Conservation (phyloP, 1,284 basidiomycete species). For the Testicularia cyperi region DNA sequence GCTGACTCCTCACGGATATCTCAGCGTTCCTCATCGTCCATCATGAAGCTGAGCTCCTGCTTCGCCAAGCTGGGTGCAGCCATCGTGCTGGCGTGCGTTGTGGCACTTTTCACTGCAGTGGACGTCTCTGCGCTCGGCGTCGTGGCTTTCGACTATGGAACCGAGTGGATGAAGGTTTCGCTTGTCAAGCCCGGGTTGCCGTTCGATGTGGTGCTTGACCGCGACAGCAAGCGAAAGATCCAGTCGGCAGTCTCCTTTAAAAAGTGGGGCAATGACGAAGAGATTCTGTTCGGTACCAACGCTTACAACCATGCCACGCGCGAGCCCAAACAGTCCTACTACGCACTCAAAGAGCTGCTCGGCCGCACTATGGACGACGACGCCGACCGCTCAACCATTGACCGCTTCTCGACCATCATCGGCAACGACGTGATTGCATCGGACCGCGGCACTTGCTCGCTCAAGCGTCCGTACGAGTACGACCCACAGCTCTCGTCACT, state of each 20-base stretch:
- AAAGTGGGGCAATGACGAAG: constrained; percentile 60
- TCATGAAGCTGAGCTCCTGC: constrained; percentile 1
- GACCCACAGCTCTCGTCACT: constrained; percentile 27
- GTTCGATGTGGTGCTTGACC: constrained; percentile 93
- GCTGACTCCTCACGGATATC: too few relatives aligned
- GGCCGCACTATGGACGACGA: constrained; percentile 61
- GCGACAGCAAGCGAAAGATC: constrained; percentile 95
- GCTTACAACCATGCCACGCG: constrained; percentile 83
- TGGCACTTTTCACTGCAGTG: constrained; percentile 4
- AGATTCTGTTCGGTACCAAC: constrained; percentile 84
- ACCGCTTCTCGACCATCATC: constrained; percentile 37
- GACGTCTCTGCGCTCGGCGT: constrained; percentile 48
- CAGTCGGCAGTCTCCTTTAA: constrained; percentile 69
- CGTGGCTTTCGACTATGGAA: constrained; percentile 59
- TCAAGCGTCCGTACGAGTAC: constrained; percentile 31
- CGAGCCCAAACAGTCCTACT: constrained; percentile 84
- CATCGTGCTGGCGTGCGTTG: not conserved
- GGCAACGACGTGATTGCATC: constrained; percentile 42
- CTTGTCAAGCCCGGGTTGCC: constrained; percentile 93
- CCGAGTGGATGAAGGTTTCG: constrained; percentile 72
- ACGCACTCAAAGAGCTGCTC: constrained; percentile 83
- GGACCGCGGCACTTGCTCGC: constrained; percentile 38
- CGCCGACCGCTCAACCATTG: constrained; percentile 20
- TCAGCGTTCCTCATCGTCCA: too few relatives aligned
- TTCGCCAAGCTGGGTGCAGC: not conserved